Conservation (phyloP, 345 rosid genomes). For the Carallia brachiata region DNA sequence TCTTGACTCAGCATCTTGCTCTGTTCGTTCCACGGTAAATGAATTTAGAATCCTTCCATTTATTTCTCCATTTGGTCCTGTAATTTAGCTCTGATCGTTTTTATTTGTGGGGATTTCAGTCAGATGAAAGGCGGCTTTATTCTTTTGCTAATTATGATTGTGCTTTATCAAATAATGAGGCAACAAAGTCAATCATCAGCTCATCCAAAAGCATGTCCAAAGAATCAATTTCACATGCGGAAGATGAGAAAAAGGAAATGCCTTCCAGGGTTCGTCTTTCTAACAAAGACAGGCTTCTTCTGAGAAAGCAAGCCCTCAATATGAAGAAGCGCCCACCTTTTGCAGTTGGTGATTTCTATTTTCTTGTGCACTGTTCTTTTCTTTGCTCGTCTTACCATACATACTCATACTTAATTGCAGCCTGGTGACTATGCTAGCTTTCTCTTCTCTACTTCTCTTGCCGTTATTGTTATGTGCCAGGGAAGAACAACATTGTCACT, state of each 20-base stretch:
- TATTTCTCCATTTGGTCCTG: not conserved
- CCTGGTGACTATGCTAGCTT: too few relatives aligned
- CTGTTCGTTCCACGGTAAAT: conserved; percentile 33
- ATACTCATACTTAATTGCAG: not conserved
- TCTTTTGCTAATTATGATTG: conserved; percentile 19
- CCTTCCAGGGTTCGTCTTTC: conserved; percentile 48
- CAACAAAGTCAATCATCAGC: conserved; percentile 21
- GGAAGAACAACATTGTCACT: conserved; percentile 74
- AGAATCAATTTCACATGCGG: conserved; percentile 21
- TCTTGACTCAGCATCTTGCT: conserved; percentile 27
- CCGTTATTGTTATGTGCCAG: conserved; percentile 27
- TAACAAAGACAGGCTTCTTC: conserved; percentile 81
- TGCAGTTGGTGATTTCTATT: conserved; percentile 62
- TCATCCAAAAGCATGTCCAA: conserved; percentile 26
- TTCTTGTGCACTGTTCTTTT: not conserved
- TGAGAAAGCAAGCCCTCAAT: conserved; percentile 83
- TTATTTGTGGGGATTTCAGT: conserved; percentile 26
- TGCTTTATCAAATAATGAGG: conserved; percentile 22
- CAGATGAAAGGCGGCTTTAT: conserved; percentile 19
- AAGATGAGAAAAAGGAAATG: conserved; percentile 27
- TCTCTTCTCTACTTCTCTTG: not conserved
- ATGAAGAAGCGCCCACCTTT: conserved; percentile 82
- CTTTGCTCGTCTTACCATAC: not conserved
- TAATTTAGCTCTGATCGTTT: conserved; percentile 2
- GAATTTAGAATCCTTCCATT: conserved; percentile 15